Evolutionary conservation across 1,284 basidiomycete species (phyloP), one percentile per base, ranked within the genome.

Genomic region (Stygiomarasmius scandens): DNA sequence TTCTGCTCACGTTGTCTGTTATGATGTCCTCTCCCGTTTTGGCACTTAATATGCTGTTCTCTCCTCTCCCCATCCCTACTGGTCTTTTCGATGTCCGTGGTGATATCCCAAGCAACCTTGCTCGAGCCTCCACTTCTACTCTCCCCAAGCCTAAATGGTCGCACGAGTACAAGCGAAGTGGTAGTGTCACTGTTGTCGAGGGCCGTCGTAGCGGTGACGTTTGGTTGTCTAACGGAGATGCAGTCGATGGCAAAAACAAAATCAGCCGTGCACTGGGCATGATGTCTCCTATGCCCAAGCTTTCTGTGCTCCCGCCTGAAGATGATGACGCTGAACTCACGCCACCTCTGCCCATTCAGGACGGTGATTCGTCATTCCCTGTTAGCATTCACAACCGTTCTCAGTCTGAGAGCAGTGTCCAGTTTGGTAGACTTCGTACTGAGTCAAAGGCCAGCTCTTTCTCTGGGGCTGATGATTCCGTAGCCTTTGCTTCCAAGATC

Each of bases 121-220:
- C 71, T 49, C 77, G 77, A 51, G 73, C 74, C 14, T 72, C 79
- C 43, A 76, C 81, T 27, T 76, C 76, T 12, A 64, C 66, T 55
- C 70, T 73, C 55, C 76, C 74, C 16, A 71, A 71, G 19, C 74
- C 74, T 49, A 75, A 75, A 34, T 79, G 75, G 67, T 80, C 79
- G 19, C 74, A 80, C 59, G 80, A 83, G 55, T 85, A 84, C 69
- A 89, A 86, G 67, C 81, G 81, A 54, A 86, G 85, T 62, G 77
- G 77, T 20, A 86, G 81, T 59, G 74, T 83, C 53, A 89, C 86
- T 10, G 81, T 88, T 34, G 81, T 90, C 20, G 86, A 89, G 66
- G 83, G 81, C 27, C 80, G 85, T 47, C 84, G 85, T 49, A 87
- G 85, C 63, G 84, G 84, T 24, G 87, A 90, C 63, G 81, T 89